A percentile compares a stretch with the other conserved stretches of the same genome.
These are phyloP conservation scores for Auxenochlorella pyrenoidosa DNA, from an alignment of 139 green algal species.

Conservation along the genomic window DNA sequence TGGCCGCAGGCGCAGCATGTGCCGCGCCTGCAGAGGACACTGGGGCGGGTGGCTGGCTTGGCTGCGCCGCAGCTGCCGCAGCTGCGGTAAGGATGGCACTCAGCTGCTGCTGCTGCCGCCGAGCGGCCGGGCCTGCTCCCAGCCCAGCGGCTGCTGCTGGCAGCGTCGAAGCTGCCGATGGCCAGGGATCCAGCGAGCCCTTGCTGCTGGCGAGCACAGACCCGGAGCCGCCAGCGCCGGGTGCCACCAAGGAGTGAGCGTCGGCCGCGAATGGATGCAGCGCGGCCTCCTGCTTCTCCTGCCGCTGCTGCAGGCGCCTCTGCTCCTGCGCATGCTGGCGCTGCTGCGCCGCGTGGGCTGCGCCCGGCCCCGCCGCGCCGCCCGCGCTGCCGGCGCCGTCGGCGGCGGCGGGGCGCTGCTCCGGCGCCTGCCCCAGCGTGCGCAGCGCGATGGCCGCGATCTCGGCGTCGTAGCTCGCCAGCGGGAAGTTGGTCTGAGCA, in stretches of 20 bases:
- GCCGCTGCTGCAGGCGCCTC: not conserved
- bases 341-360: not conserved
- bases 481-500: conserved; percentile 49
- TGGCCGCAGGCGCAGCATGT: not conserved
- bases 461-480: conserved; percentile 10
- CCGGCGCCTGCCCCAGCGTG: not conserved
- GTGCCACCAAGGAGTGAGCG: too few species aligned
- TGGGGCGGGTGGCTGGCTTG: not conserved
- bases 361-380: not conserved
- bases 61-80: not conserved
- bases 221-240: too few species aligned
- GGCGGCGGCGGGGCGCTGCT: not conserved
- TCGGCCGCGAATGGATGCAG: not conserved
- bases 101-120: not conserved
- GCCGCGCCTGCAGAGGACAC: not conserved
- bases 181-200: too few species aligned
- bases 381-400: not conserved
- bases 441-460: conserved; percentile 17
- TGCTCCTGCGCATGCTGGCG: too few species aligned
- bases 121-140: not conserved
- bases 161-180: not conserved
- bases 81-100: not conserved
- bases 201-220: too few species aligned
- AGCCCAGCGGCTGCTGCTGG: not conserved
- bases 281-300: not conserved